Base-by-base conservation (phyloP, 768 basidiomycete genomes). In the Coprinellus micaceus region DNA sequence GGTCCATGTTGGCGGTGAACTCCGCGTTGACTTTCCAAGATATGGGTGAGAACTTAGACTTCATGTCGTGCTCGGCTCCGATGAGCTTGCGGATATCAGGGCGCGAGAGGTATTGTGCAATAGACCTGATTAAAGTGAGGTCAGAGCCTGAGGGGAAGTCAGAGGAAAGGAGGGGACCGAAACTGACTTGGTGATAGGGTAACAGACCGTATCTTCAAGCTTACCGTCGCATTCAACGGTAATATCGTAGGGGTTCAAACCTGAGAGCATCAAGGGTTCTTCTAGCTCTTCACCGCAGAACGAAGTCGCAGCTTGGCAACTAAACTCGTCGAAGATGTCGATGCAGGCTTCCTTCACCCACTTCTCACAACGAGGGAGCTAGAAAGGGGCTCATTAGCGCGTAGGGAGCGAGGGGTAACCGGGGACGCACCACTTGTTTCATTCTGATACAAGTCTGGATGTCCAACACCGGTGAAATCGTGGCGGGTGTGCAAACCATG, bases 231-330 rank as follows among this genome's bases (percentile, higher is more conserved):
- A 89, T 29, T 73, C 68, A 64, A 79, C 77, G 64, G 80, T 84
- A 52, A 92, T 80, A 63, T 91, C 88, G 63, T 91, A 90, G 1
- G 80, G 82, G 64, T 85, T 84, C 66, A 71, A 69, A n/a, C 73
- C 76, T 75, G 50, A 19, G 19, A 11, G 19, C 77, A 64, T 41
- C 78, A 76, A 67, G 43, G 75, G 70, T 54, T 58, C 67, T 22
- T 71, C 75, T 24, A 90, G 66, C 57, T 80, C 77, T 15, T 64
- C 67, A 17, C 76, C 58, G 69, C 91, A 93, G 64, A 88, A 90
- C 1, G 63, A 61, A 29, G 78, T 69, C 1, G 89, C 86, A 7
- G 85, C 85, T 15, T 67, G 66, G 63, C 91, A 93, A 52, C 78
- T 74, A 28, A 89, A 83, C 12, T 74, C 72, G 64, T 94, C 89